phyloP scores from a whole-genome alignment of 306 rosid genomes.

The Astragalus glycyphyllos region DNA sequence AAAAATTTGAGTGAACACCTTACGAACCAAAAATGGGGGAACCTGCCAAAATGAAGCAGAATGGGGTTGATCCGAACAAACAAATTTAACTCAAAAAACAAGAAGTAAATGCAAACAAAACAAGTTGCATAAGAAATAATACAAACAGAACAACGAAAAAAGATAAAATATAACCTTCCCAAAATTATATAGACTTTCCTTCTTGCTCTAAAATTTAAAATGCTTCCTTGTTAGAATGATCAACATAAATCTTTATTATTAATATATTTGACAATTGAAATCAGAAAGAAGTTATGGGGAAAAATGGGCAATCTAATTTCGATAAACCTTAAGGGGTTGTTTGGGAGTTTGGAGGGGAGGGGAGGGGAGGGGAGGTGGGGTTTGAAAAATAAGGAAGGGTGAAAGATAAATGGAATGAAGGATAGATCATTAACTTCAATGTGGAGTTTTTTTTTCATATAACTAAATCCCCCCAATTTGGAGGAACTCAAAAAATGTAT shows the following conservation, averaged over 20 bases:
- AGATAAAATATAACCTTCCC: conserved; percentile 20
- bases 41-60: conserved; percentile 51
- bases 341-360: too few species aligned
- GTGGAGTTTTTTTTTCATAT: too few species aligned
- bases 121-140: conserved; percentile 20
- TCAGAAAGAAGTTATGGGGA: neutral
- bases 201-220: conserved; percentile 29
- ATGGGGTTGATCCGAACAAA: conserved; percentile 4
- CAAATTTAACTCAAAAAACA: conserved; percentile 24
- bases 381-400: too few species aligned
- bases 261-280: neutral
- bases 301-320: conserved; percentile 3
- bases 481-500: too few species aligned
- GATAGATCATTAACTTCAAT: too few species aligned
- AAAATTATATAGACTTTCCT: conserved; percentile 25
- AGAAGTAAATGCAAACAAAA: conserved; percentile 4
- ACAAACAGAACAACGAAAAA: conserved; percentile 7
- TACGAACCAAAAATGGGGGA: conserved; percentile 77
- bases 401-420: too few species aligned
- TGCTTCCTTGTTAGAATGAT: conserved; percentile 31
- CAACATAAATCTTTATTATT: conserved; percentile 23
- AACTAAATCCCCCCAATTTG: too few species aligned
- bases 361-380: too few species aligned
- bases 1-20: conserved; percentile 92
- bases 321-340: neutral